phyloP scores from a whole-genome alignment of 257 asterid genomes.

The Penstemon barbatus region DNA sequence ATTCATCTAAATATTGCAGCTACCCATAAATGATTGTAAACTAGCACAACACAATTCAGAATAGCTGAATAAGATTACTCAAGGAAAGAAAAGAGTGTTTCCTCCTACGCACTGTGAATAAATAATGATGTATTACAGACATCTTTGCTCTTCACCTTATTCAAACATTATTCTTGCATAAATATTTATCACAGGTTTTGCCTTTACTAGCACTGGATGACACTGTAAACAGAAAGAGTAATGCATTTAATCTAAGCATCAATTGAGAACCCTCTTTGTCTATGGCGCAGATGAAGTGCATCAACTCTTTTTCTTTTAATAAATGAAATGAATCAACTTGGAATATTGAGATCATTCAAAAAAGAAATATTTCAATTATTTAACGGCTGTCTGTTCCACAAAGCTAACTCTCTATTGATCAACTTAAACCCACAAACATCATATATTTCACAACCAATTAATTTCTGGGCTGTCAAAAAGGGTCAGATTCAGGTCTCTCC shows the following conservation, averaged over 20 bases:
- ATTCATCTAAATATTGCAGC: neutral
- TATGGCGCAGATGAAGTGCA: constrained; percentile 5
- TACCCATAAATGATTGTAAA: neutral
- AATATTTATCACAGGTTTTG: neutral
- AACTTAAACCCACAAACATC: constrained; percentile 3
- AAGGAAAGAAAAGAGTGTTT: constrained; percentile 10
- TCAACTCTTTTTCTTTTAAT: no score
- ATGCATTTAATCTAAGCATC: neutral
- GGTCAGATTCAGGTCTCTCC: no score
- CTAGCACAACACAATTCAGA: neutral
- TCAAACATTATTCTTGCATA: no score
- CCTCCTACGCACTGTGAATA: neutral
- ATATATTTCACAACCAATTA: neutral
- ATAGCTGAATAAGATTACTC: neutral
- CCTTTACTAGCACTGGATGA: constrained; percentile 1
- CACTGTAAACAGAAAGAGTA: neutral
- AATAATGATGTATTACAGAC: neutral
- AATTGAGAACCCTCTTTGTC: neutral
- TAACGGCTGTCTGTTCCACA: neutral
- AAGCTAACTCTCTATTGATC: neutral
- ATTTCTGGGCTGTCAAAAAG: no score
- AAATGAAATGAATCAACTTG: neutral
- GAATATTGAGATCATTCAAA: neutral
- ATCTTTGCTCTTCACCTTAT: no score
- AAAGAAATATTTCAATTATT: neutral